Base-by-base conservation (phyloP, 495 filamentous ascomycete species). In the Penicillium bialowiezense region DNA sequence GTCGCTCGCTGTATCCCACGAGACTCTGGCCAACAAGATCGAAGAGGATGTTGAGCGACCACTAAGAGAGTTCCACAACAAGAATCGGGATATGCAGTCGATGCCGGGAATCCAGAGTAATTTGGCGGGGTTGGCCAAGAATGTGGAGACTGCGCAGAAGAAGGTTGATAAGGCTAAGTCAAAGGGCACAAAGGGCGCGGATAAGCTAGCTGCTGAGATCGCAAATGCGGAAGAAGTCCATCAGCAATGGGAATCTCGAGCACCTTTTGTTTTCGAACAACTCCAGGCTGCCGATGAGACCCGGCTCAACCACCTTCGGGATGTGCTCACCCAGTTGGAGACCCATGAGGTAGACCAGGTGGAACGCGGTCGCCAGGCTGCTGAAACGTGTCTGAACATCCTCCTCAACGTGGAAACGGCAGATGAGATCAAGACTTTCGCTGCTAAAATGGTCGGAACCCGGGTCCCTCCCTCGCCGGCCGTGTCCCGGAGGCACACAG, bases 251-350 rank as follows among this genome's bases (percentile, higher is more conserved):
- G 87, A 96, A 28, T 95, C 93, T 7, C 89, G 96, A 63, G 89
- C 95, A 28, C 95, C 95, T 6, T 97, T 88, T 68, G 86, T 97
- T 46, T 97, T 95, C 62, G 95, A 97, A 67, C 89, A 87, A 50
- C 82, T 99, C 14, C 95, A 99, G 66, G 84, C 90, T 6, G 72
- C 91, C 14, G 95, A 99, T 51, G 95, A 99, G 70, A 83, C 78
- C 48, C 79, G 95, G 47, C 76, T 95, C 51, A 96, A 97, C 64
- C 87, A 95, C 65, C 76, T 99, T 42, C 87, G 93, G 36, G 92
- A 97, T 68, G 85, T 88, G 43, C 78, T 99, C 33, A 97, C 93
- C 2, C 93, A 96, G 56, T 84, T 89, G 50, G 83, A 93, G 65
- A 99, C 95, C 9, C 88, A 96, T 62, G 92, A 97, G 63, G 79